These are phyloP conservation scores for Kitagawia praeruptora DNA, from an alignment of 129 eudicot genomes.

Conservation along the genomic window DNA sequence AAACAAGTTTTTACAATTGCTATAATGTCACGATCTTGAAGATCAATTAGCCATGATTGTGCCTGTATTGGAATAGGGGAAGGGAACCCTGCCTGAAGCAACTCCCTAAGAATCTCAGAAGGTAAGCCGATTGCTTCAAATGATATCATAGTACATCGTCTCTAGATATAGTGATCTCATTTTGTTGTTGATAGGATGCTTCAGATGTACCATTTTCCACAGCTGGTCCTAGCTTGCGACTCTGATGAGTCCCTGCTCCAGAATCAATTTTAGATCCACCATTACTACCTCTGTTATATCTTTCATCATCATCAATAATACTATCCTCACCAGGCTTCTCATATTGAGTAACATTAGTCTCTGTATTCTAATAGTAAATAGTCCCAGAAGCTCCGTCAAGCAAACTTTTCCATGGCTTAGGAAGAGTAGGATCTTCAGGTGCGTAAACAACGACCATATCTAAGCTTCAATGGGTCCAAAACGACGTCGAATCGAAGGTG, in stretches of 20 bases:
- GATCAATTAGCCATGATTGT: too few species aligned
- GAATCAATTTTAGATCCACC: slow-evolving; percentile 43
- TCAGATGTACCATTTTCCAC: slow-evolving; percentile 46
- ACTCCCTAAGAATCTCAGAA: too few species aligned
- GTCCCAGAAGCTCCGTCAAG: slow-evolving; percentile 86
- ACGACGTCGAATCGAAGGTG: neutral
- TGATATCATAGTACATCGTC: too few species aligned
- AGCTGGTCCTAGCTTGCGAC: slow-evolving; percentile 26
- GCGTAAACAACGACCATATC: slow-evolving; percentile 78
- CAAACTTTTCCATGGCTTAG: slow-evolving; percentile 92
- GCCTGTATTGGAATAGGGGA: too few species aligned
- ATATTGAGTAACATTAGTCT: slow-evolving; percentile 88
- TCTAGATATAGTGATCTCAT: slow-evolving; percentile 75
- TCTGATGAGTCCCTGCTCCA: slow-evolving; percentile 47
- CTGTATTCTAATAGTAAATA: slow-evolving; percentile 95
- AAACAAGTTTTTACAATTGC: too few species aligned
- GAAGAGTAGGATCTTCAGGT: slow-evolving; percentile 88
- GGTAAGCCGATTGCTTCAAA: too few species aligned
- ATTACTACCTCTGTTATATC: slow-evolving; percentile 38
- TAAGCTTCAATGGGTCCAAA: slow-evolving; percentile 18
- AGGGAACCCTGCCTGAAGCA: too few species aligned
- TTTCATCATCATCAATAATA: slow-evolving; percentile 34
- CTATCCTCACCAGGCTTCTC: slow-evolving; percentile 62
- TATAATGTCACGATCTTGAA: too few species aligned
- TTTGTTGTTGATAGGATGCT: slow-evolving; percentile 58